Evolutionary conservation across 768 basidiomycete species (phyloP), one percentile per base, ranked within the genome.

Genomic region (Hysterangium stoloniferum): DNA sequence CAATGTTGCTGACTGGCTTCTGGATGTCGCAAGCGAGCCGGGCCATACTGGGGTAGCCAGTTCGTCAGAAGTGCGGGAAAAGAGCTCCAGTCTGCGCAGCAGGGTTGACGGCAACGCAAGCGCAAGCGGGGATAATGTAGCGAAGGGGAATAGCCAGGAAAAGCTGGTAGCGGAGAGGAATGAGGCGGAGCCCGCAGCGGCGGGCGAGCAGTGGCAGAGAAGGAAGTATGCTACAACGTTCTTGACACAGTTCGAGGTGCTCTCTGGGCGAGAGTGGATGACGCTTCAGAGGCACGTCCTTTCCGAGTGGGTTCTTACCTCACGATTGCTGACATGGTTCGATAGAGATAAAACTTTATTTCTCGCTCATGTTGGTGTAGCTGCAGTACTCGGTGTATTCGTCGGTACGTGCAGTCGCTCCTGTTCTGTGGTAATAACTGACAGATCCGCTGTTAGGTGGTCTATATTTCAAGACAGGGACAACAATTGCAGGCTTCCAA

Each of bases 401-500:
- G 88, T 88, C 54, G 90, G 86, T 84, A 59, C 53, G 77, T 61
- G 4, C 1, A n/a, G 28, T 22, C 13, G 12, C 28, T 37, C 22
- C 4, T 36, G 13, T 6, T 25, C 4, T 25, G 13, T 40, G 6
- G n/a, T 25, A 20, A 40, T 27, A 36, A 20, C 31, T 24, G 35
- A 27, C 42, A 31, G 11, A 45, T 46, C 20, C 24, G 7, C 53
- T 3, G 37, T 13, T 50, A 85, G 87, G 91, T 51, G 93, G 94
- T 0, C 64, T 95, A 50, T 96, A 94, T 63, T 97, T 73, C 67
- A 63, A 92, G 25, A 92, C 89, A 0, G 78, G 75, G 31, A 68
- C 77, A 17, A 84, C 79, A 4, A 95, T 96, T 55, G 87, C 92
- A 22, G 93, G 93, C 1, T 96, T 96, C 74, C 93, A 96, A 63